Conservation (phyloP, 108 stramenopile genomes). For the Nitzschia sp. region DNA sequence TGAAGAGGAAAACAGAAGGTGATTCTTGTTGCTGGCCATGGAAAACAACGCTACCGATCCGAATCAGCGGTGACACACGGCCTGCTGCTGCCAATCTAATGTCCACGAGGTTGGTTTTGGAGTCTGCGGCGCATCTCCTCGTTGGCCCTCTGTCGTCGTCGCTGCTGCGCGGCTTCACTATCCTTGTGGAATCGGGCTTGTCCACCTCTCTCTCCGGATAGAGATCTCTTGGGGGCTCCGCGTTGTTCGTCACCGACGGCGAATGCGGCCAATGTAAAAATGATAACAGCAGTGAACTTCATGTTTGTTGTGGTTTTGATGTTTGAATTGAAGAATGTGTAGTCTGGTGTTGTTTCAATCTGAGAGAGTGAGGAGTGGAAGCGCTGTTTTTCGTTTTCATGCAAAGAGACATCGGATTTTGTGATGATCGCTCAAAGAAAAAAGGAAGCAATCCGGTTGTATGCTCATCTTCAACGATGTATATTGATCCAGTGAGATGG, state of each 20-base stretch:
- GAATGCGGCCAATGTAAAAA: constrained; percentile 1
- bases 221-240: neutral
- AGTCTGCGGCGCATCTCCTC: neutral
- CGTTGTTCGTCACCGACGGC: neutral
- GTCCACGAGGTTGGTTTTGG: constrained; percentile 4
- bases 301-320: neutral
- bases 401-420: too few relatives aligned
- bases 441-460: too few relatives aligned
- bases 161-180: neutral
- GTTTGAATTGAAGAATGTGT: neutral
- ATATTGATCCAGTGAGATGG: too few relatives aligned
- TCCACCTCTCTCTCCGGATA: constrained; percentile 2
- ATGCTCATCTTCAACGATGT: too few relatives aligned
- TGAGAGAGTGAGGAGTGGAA: neutral
- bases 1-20: too few relatives aligned
- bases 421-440: too few relatives aligned
- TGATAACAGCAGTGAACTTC: constrained; percentile 3
- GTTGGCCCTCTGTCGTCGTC: neutral
- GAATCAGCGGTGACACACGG: too few relatives aligned
- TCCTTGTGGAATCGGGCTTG: constrained; percentile 13
- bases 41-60: too few relatives aligned
- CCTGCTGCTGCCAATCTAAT: too few relatives aligned
- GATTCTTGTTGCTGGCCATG: too few relatives aligned
- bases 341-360: too few relatives aligned
- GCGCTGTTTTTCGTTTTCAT: too few relatives aligned